These are phyloP conservation scores for Neurospora tetraspora DNA, from an alignment of 495 filamentous ascomycete species.

Conservation along the genomic window DNA sequence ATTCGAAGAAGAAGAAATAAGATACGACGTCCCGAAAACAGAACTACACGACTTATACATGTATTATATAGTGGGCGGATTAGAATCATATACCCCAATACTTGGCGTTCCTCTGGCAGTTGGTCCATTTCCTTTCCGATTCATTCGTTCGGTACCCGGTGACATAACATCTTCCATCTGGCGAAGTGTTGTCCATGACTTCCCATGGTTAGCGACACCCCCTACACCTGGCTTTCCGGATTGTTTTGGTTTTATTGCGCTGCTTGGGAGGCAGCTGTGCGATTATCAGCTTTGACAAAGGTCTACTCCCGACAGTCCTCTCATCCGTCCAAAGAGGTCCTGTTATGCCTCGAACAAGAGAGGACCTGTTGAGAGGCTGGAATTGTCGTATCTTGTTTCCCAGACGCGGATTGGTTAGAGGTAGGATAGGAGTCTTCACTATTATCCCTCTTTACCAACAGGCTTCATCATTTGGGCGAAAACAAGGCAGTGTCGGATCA, in stretches of 20 bases:
- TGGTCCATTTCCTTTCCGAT: background rate
- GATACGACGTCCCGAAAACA: background rate
- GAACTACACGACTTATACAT: conserved; percentile 3
- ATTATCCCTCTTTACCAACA: background rate
- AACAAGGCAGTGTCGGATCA: background rate
- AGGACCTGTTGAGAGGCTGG: background rate
- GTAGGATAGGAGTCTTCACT: background rate
- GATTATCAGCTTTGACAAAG: background rate
- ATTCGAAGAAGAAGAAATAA: conserved; percentile 20
- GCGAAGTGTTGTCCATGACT: background rate
- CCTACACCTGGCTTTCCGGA: background rate
- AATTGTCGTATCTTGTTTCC: background rate
- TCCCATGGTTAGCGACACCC: background rate
- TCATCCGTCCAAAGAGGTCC: background rate
- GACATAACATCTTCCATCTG: background rate
- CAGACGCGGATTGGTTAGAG: background rate
- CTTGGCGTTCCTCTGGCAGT: background rate
- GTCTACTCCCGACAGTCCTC: background rate
- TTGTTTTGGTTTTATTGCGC: background rate
- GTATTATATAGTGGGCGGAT: conserved; percentile 14
- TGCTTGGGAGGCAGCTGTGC: background rate
- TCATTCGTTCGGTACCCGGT: background rate
- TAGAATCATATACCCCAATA: conserved; percentile 17
- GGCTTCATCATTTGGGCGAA: background rate
- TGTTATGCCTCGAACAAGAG: background rate